These are phyloP conservation scores for Opeltia flavorubescens DNA, from an alignment of 495 filamentous ascomycete genomes.

Conservation along the genomic window DNA sequence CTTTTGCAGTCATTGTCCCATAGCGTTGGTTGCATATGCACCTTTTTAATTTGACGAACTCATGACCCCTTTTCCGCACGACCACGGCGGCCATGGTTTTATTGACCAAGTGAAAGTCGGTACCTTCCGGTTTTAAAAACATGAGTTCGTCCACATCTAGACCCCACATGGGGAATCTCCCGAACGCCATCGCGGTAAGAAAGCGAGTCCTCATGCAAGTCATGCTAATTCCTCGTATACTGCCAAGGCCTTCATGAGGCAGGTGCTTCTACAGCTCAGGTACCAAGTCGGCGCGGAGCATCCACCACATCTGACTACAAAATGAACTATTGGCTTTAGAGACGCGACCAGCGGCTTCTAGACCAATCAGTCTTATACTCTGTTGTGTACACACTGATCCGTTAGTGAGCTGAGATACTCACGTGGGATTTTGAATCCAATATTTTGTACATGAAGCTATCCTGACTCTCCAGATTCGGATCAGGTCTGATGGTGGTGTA, in stretches of 20 bases:
- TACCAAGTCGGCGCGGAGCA: too few species aligned
- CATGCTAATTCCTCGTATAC: background rate
- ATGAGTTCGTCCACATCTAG: too few species aligned
- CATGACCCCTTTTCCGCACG: background rate
- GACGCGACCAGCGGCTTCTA: too few species aligned
- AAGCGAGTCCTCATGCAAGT: background rate
- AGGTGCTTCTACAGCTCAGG: background rate
- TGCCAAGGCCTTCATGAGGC: background rate
- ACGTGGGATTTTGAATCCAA: background rate
- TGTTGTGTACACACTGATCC: too few species aligned
- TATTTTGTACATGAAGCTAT: conserved; percentile 1
- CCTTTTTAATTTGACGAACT: background rate
- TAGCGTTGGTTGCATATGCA: background rate
- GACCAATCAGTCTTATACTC: background rate
- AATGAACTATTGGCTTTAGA: too few species aligned
- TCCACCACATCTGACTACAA: too few species aligned
- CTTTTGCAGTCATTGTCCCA: background rate
- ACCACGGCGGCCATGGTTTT: background rate
- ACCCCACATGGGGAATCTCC: background rate
- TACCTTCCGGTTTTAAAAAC: too few species aligned
- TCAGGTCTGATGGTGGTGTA: background rate
- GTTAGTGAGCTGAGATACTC: background rate
- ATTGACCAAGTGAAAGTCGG: too few species aligned
- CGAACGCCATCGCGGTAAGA: background rate
- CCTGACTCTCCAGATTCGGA: background rate